phyloP scores from a whole-genome alignment of 495 filamentous ascomycete species.

The Tetracladium setigerum region DNA sequence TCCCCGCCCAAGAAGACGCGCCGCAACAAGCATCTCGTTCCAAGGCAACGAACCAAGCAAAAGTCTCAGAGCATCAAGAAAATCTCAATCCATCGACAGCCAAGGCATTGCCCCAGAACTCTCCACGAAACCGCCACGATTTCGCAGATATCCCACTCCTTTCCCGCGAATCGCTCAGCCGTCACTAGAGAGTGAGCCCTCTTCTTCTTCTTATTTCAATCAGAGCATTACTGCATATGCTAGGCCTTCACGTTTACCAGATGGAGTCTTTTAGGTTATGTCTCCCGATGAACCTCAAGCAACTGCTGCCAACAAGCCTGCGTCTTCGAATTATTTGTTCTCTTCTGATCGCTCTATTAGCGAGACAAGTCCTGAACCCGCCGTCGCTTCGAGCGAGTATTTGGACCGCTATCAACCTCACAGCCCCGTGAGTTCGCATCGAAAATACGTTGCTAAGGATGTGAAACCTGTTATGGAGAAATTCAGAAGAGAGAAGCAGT shows the following conservation, averaged over 20 bases:
- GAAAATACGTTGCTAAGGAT: constrained; percentile 9
- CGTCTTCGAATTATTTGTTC: background rate
- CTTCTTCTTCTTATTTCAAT: background rate
- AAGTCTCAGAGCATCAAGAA: background rate
- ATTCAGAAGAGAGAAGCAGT: constrained; percentile 9
- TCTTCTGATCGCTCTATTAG: background rate
- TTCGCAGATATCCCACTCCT: background rate
- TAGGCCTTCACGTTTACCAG: no score
- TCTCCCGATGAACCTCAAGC: no score
- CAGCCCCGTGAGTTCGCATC: background rate
- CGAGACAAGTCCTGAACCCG: background rate
- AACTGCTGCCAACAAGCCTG: background rate
- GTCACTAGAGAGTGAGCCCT: background rate
- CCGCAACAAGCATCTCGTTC: no score
- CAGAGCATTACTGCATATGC: background rate
- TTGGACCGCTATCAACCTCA: constrained; percentile 8
- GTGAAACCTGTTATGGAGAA: constrained; percentile 11
- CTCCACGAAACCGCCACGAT: background rate
- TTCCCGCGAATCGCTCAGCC: background rate
- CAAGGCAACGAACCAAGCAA: no score
- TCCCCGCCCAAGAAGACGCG: no score
- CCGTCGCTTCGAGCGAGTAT: constrained; percentile 8
- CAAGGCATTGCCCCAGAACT: constrained; percentile 10
- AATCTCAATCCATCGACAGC: constrained; percentile 1
- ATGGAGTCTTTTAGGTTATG: no score